Evolutionary conservation across 768 basidiomycete species (phyloP).

Genomic region (Russula compacta): DNA sequence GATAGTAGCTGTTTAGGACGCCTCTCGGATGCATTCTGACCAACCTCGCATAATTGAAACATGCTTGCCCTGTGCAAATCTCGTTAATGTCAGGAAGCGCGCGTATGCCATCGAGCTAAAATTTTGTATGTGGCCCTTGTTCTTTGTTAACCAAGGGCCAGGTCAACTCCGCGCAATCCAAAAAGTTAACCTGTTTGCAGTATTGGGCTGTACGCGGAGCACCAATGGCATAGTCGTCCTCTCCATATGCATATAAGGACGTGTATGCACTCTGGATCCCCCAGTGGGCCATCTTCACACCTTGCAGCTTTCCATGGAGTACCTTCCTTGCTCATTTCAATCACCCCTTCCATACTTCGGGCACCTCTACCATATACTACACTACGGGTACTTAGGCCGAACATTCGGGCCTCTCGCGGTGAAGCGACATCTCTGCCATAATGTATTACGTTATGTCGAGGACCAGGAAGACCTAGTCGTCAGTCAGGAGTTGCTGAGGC

Average conservation of each 20-base stretch:
- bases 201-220: too few species aligned
- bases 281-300: not conserved
- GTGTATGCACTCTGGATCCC: too few species aligned
- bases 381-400: slow-evolving; percentile 5
- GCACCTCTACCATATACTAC: not conserved
- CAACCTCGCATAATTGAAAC: not conserved
- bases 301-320: not conserved
- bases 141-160: too few species aligned
- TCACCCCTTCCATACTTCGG: not conserved
- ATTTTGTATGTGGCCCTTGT: not conserved
- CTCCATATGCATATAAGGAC: not conserved
- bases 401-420: slow-evolving; percentile 3
- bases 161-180: not conserved
- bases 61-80: not conserved
- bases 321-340: not conserved
- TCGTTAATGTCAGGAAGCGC: not conserved
- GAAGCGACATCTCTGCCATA: slow-evolving; percentile 9
- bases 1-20: not conserved
- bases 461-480: slow-evolving; percentile 11
- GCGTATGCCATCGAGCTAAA: not conserved
- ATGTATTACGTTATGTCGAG: not conserved
- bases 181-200: too few species aligned
- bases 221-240: too few species aligned
- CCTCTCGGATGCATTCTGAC: not conserved
- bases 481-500: slow-evolving; percentile 2